phyloP scores from a whole-genome alignment of 2,329 filamentous ascomycete species.

The Falciphora oryzae region DNA sequence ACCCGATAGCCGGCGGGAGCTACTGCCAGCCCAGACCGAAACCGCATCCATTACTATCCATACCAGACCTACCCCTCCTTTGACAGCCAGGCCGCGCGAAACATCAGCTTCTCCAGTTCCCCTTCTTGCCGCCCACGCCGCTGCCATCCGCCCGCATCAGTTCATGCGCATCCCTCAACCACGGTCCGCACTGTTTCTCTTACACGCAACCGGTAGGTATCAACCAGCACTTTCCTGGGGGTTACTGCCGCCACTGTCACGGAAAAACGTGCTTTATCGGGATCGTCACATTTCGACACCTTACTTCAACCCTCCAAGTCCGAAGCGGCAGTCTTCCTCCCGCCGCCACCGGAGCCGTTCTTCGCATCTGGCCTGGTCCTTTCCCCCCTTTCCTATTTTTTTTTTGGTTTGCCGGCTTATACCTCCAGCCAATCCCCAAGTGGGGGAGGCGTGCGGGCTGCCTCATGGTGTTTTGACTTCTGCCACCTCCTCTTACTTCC shows the following conservation, averaged over 20 bases:
- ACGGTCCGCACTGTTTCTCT: neutral
- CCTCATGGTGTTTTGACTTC: neutral
- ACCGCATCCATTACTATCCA: neutral
- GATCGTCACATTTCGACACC: neutral
- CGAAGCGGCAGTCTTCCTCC: neutral
- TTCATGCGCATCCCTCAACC: neutral
- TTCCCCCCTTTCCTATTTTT: neutral
- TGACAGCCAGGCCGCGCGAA: neutral
- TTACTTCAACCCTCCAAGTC: neutral
- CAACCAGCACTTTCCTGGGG: neutral
- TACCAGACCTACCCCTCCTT: neutral
- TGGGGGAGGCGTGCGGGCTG: neutral
- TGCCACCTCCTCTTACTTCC: neutral
- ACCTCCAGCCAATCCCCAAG: neutral
- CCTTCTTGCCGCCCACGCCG: neutral
- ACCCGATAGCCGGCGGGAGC: neutral
- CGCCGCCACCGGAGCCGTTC: neutral
- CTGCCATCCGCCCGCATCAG: neutral
- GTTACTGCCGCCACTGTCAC: neutral
- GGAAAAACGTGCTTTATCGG: neutral
- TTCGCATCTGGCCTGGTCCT: neutral
- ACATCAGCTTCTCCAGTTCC: neutral
- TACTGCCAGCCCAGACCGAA: neutral
- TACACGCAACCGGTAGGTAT: neutral
- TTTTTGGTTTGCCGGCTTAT: neutral